phyloP scores from a whole-genome alignment of 306 rosid species.

The Cajanus cajan region DNA sequence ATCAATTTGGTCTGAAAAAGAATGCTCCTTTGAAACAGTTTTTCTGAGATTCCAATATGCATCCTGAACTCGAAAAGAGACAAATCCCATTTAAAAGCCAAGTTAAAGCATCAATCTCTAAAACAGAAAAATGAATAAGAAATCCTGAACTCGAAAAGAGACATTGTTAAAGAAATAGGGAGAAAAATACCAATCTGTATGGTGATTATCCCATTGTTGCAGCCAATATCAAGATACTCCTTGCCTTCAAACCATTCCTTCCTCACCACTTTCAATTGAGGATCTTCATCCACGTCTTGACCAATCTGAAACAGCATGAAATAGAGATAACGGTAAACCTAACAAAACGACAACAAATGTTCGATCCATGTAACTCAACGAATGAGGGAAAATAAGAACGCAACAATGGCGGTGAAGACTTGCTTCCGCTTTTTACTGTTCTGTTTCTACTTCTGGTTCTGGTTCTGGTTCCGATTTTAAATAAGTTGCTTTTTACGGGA shows the following conservation, averaged over 20 bases:
- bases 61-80: slow-evolving; percentile 49
- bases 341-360: too few species aligned
- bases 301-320: slow-evolving; percentile 65
- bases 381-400: neutral
- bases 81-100: too few species aligned
- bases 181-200: slow-evolving; percentile 88
- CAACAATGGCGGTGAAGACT: too few species aligned
- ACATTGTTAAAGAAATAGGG: neutral
- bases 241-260: slow-evolving; percentile 89
- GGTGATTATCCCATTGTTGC: slow-evolving; percentile 77
- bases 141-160: too few species aligned
- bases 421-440: too few species aligned
- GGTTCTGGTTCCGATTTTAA: too few species aligned
- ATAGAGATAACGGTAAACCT: neutral
- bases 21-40: slow-evolving; percentile 31
- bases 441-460: too few species aligned
- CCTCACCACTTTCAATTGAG: slow-evolving; percentile 66
- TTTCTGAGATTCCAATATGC: slow-evolving; percentile 74
- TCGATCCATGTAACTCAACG: neutral
- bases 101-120: too few species aligned
- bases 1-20: slow-evolving; percentile 37
- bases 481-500: too few species aligned
- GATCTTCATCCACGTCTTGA: slow-evolving; percentile 64
- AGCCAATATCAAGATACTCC: slow-evolving; percentile 88
- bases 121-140: neutral